Evolutionary conservation across 306 rosid genomes (phyloP).

Genomic region (Styphnolobium japonicum): DNA sequence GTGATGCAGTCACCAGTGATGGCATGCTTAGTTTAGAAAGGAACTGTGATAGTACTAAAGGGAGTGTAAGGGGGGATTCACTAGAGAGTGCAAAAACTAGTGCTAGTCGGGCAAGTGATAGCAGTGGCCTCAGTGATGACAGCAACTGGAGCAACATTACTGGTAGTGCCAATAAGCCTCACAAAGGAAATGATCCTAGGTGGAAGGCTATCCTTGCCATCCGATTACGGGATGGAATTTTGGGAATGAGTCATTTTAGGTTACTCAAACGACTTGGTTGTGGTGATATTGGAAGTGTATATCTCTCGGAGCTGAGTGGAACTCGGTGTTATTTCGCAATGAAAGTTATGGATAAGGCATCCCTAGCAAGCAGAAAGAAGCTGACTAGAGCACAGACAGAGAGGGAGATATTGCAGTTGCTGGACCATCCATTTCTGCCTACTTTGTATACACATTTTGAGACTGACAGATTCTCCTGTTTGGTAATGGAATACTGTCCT

Average conservation of each 20-base stretch:
- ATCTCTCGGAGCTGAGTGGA: conserved; percentile 95
- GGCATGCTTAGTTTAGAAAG: conserved; percentile 92
- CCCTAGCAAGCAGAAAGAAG: conserved; percentile 95
- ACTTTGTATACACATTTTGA: conserved; percentile 96
- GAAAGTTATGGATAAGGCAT: conserved; percentile 99
- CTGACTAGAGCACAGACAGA: conserved; percentile 95
- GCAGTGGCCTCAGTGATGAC: conserved; percentile 97
- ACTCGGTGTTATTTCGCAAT: conserved; percentile 93
- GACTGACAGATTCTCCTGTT: conserved; percentile 92
- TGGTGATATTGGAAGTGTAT: conserved; percentile 97
- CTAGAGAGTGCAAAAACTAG: conserved; percentile 97
- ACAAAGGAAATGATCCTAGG: conserved; percentile 98
- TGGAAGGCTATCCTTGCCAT: conserved; percentile 99
- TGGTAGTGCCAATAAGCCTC: conserved; percentile 98
- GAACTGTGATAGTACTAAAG: conserved; percentile 76
- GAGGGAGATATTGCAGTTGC: conserved; percentile 92
- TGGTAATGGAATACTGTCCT: conserved; percentile 99
- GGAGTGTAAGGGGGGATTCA: conserved; percentile 89
- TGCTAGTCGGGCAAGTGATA: conserved; percentile 85
- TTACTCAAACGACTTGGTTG: conserved; percentile 95
- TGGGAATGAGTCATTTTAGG: conserved; percentile 97
- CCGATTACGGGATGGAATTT: conserved; percentile 84
- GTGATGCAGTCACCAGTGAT: conserved; percentile 77
- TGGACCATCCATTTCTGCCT: conserved; percentile 98
- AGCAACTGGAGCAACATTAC: conserved; percentile 98